Percentiles rank a stretch among this genome's conserved stretches.
These are phyloP conservation scores for Tothia fuscella DNA, from an alignment of 2,329 filamentous ascomycete genomes.

Conservation along the genomic window DNA sequence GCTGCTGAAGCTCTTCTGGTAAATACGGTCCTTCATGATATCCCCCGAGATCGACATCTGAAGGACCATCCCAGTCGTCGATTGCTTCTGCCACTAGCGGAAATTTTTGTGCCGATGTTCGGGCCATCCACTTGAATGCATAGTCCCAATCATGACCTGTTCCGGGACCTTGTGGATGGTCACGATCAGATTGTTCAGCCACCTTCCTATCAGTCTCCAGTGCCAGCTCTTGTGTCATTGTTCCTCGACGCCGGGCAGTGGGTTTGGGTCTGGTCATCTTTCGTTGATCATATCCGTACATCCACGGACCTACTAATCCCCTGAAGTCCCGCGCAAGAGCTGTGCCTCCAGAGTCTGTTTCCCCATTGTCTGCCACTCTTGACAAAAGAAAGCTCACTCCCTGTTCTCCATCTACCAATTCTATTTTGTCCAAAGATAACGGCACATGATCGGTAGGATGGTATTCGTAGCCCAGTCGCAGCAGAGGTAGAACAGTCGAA, in stretches of 20 bases:
- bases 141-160: slow-evolving; percentile 51
- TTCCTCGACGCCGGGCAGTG: slow-evolving; percentile 14
- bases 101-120: slow-evolving; percentile 49
- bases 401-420: slow-evolving; percentile 44
- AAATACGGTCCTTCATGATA: slow-evolving; percentile 44
- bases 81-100: slow-evolving; percentile 49
- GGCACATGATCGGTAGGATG: slow-evolving; percentile 41
- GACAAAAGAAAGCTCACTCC: slow-evolving; percentile 52
- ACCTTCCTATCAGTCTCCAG: slow-evolving; percentile 14
- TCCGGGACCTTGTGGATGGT: slow-evolving; percentile 12
- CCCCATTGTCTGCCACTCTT: slow-evolving; percentile 35
- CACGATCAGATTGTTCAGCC: slow-evolving; percentile 26
- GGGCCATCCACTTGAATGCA: slow-evolving; percentile 54
- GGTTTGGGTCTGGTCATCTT: slow-evolving; percentile 37
- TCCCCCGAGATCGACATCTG: slow-evolving; percentile 56
- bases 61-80: slow-evolving; percentile 61
- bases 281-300: slow-evolving; percentile 53
- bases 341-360: slow-evolving; percentile 16
- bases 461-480: slow-evolving; percentile 59
- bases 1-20: slow-evolving; percentile 46
- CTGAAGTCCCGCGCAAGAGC: slow-evolving; percentile 51
- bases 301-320: slow-evolving; percentile 60
- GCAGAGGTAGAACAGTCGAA: slow-evolving; percentile 54
- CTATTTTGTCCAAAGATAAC: slow-evolving; percentile 51
- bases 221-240: neutral